phyloP scores from a whole-genome alignment of 2,329 filamentous ascomycete genomes.

The Epichloe sibirici region DNA sequence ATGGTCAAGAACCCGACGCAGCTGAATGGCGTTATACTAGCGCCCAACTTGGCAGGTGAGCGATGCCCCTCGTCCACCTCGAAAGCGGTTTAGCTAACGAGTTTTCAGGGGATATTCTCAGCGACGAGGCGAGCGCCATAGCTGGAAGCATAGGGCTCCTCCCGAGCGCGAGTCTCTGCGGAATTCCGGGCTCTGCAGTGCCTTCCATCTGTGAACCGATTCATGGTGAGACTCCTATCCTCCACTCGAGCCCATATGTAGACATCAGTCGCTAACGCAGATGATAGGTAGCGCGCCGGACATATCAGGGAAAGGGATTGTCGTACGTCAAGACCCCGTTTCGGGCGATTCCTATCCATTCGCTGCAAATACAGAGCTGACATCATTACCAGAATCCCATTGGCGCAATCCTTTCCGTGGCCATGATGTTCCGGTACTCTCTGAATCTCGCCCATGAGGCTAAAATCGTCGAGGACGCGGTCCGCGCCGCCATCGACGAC shows the following conservation, averaged over 20 bases:
- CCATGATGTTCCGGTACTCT: constrained; percentile 95
- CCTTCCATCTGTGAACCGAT: constrained; percentile 59
- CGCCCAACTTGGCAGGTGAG: constrained; percentile 49
- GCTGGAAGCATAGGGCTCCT: constrained; percentile 32
- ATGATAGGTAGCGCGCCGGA: constrained; percentile 45
- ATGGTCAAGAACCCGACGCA: constrained; percentile 88
- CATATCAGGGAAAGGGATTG: constrained; percentile 56
- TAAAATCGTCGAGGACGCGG: constrained; percentile 67
- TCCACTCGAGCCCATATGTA: background rate
- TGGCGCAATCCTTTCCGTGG: constrained; percentile 80
- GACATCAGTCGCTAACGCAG: background rate
- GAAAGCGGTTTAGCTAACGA: no score
- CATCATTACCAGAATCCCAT: constrained; percentile 42
- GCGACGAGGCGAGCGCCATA: constrained; percentile 71
- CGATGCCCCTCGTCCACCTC: no score
- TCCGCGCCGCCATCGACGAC: constrained; percentile 65
- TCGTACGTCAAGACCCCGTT: background rate
- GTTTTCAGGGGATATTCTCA: constrained; percentile 82
- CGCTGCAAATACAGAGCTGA: no score
- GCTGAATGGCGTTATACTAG: constrained; percentile 81
- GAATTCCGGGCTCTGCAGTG: constrained; percentile 40
- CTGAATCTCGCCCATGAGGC: constrained; percentile 69
- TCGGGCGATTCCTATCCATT: no score
- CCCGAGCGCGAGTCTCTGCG: constrained; percentile 32
- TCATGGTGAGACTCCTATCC: constrained; percentile 35